phyloP scores from a whole-genome alignment of 257 asterid genomes.

The Plantago ovata region DNA sequence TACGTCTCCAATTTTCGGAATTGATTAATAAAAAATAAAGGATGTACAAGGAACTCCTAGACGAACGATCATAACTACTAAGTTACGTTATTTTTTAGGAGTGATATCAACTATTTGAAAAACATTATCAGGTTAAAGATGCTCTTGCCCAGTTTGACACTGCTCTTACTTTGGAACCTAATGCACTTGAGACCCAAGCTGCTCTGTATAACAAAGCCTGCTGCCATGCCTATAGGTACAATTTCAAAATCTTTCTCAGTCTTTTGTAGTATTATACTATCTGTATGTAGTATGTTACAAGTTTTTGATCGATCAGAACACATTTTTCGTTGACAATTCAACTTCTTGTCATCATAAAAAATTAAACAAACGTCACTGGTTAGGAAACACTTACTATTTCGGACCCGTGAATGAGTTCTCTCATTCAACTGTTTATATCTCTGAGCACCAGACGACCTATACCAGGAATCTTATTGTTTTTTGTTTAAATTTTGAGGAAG shows the following conservation, averaged over 20 bases:
- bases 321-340: background rate
- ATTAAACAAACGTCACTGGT: too few relatives aligned
- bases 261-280: background rate
- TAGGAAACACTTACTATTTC: too few relatives aligned
- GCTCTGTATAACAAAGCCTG: constrained; percentile 96
- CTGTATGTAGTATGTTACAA: background rate
- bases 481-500: constrained; percentile 45
- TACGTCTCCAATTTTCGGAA: background rate
- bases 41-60: background rate
- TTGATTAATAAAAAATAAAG: background rate
- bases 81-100: constrained; percentile 9
- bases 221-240: constrained; percentile 92
- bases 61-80: too few relatives aligned
- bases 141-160: constrained; percentile 79
- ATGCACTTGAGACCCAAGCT: constrained; percentile 78
- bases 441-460: constrained; percentile 11
- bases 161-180: constrained; percentile 87
- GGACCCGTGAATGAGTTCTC: background rate
- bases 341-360: too few relatives aligned
- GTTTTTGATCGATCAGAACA: background rate
- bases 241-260: background rate
- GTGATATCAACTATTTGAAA: constrained; percentile 1
- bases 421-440: constrained; percentile 14
- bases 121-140: constrained; percentile 71
- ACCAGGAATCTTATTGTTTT: constrained; percentile 28